Percentiles rank a stretch among this genome's conserved stretches.
phyloP scores from a whole-genome alignment of 345 rosid genomes.

The Brassica cretica region DNA sequence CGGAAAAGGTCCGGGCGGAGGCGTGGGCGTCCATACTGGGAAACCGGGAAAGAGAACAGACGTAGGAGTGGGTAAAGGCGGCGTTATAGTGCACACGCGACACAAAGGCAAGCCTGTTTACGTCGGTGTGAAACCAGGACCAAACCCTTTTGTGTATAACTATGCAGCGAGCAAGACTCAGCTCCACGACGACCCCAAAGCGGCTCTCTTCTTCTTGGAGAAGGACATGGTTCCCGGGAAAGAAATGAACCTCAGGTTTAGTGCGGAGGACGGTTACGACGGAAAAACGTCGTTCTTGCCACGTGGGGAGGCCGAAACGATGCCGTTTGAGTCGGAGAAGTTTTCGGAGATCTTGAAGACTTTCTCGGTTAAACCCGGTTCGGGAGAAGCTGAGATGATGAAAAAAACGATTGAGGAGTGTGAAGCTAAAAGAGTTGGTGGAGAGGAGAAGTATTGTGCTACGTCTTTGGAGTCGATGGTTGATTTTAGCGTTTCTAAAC shows the following conservation, averaged over 20 bases:
- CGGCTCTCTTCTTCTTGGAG: slow-evolving; percentile 80
- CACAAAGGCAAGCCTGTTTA: slow-evolving; percentile 62
- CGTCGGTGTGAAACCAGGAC: slow-evolving; percentile 61
- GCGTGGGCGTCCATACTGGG: slow-evolving; percentile 51
- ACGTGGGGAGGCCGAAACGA: slow-evolving; percentile 54
- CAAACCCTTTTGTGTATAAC: slow-evolving; percentile 6
- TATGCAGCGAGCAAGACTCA: slow-evolving; percentile 74
- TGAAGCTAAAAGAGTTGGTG: slow-evolving; percentile 58
- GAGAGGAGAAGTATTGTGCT: slow-evolving; percentile 78
- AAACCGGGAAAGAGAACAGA: slow-evolving; percentile 51
- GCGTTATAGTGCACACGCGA: slow-evolving; percentile 57
- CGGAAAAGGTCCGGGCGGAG: slow-evolving; percentile 44
- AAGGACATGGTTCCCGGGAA: slow-evolving; percentile 64
- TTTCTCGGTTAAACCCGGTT: slow-evolving; percentile 59
- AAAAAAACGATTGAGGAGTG: slow-evolving; percentile 68
- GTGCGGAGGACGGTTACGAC: slow-evolving; percentile 41
- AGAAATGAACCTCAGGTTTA: slow-evolving; percentile 60
- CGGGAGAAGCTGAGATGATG: slow-evolving; percentile 67
- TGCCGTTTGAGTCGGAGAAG: slow-evolving; percentile 67
- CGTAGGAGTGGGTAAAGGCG: slow-evolving; percentile 82
- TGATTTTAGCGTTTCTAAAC: slow-evolving; percentile 66
- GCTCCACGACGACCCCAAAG: slow-evolving; percentile 57
- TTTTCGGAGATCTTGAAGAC: slow-evolving; percentile 50
- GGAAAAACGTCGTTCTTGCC: slow-evolving; percentile 59
- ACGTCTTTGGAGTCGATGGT: slow-evolving; percentile 86